A percentile compares a stretch with the other conserved stretches of the same genome.
Conservation (phyloP, 169 alveolate genomes). For the Eimeria acervulina region DNA sequence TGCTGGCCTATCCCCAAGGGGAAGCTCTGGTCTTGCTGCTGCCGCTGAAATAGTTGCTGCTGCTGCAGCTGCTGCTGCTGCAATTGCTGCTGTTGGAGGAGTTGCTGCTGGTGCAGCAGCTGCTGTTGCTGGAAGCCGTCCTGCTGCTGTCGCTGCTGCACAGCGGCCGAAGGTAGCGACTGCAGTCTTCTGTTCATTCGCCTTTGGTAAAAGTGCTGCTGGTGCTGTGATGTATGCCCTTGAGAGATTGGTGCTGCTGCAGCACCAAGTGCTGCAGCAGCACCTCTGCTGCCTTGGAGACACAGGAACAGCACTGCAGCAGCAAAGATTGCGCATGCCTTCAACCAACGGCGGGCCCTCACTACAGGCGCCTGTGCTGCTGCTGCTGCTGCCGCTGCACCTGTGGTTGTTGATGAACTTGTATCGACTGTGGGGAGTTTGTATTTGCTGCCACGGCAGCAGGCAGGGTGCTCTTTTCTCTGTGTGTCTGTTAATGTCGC, state of each 20-base stretch:
- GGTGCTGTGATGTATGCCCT: not conserved
- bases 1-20: slow-evolving; percentile 22
- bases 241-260: not conserved
- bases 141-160: slow-evolving; percentile 7
- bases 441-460: not conserved
- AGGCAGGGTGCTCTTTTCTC: not conserved
- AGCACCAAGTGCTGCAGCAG: not conserved
- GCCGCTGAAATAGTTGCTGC: slow-evolving; percentile 25
- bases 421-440: not conserved
- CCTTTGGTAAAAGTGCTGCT: not conserved
- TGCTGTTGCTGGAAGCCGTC: not conserved
- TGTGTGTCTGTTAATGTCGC: not conserved
- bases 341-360: not conserved
- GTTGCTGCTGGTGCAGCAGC: slow-evolving; percentile 45
- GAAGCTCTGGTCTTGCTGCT: slow-evolving; percentile 43
- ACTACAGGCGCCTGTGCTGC: not conserved
- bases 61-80: slow-evolving; percentile 29
- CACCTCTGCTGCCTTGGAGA: not conserved
- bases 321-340: slow-evolving; percentile 5
- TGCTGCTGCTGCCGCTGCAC: slow-evolving; percentile 27
- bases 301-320: slow-evolving; percentile 33
- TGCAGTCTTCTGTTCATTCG: not conserved
- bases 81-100: slow-evolving; percentile 26
- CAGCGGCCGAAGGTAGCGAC: not conserved
- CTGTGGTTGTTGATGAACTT: not conserved